A percentile compares a stretch with the other conserved stretches of the same genome.
phyloP scores from a whole-genome alignment of 148 eudicot genomes.

The Camellia granthamiana region DNA sequence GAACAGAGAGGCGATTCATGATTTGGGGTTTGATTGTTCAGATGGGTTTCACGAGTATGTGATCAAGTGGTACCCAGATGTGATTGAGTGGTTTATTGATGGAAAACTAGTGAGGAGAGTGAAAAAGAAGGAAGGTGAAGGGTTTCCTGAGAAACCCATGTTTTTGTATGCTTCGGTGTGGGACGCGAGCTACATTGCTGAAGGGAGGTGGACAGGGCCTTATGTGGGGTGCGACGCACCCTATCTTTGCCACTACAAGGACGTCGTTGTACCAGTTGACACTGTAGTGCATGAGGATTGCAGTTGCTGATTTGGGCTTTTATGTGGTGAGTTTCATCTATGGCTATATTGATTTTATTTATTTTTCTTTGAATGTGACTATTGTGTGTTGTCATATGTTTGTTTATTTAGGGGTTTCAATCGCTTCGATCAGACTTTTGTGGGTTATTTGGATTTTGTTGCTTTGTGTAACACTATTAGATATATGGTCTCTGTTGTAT shows the following conservation, averaged over 20 bases:
- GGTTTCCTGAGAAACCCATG: conserved; percentile 33
- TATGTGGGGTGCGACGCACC: conserved; percentile 34
- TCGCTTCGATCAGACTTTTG: not conserved
- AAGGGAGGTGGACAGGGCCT: conserved; percentile 34
- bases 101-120: conserved; percentile 17
- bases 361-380: not conserved
- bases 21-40: conserved; percentile 30
- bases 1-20: conserved; percentile 29
- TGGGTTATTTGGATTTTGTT: not conserved
- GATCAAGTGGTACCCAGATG: conserved; percentile 30
- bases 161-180: conserved; percentile 36
- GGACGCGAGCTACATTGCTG: conserved; percentile 38
- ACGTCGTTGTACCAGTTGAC: conserved; percentile 29
- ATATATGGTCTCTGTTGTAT: not conserved
- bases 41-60: conserved; percentile 39
- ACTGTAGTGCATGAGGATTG: conserved; percentile 15
- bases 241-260: conserved; percentile 33
- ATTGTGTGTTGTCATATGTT: not conserved
- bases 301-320: not conserved
- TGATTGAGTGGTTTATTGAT: conserved; percentile 29
- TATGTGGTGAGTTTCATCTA: not conserved
- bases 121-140: conserved; percentile 1
- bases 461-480: not conserved
- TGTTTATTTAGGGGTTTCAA: not conserved
- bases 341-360: not conserved